phyloP scores from a whole-genome alignment of 345 rosid species.

The Brassica incana region DNA sequence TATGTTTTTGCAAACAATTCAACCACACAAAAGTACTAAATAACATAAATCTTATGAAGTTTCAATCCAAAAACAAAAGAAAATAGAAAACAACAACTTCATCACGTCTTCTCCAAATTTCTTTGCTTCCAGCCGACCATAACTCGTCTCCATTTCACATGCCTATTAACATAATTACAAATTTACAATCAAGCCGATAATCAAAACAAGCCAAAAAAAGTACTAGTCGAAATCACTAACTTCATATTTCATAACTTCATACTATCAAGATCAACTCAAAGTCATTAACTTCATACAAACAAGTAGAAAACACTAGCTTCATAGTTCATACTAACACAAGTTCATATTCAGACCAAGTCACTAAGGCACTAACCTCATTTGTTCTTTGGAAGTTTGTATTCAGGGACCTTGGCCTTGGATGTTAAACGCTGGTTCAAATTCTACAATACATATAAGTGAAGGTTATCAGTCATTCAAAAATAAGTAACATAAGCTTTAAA shows the following conservation, averaged over 20 bases:
- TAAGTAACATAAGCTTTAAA: too few species aligned
- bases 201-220: not conserved
- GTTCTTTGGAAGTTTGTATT: too few species aligned
- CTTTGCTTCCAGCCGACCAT: not conserved
- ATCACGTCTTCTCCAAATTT: not conserved
- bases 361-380: too few species aligned
- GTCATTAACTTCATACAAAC: too few species aligned
- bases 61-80: not conserved
- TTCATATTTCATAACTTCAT: too few species aligned
- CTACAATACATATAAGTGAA: too few species aligned
- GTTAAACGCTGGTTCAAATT: too few species aligned
- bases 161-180: not conserved
- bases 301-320: too few species aligned
- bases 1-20: not conserved
- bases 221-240: too few species aligned
- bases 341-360: not conserved
- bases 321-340: not conserved
- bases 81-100: not conserved
- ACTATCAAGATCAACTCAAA: too few species aligned
- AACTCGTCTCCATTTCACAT: not conserved
- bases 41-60: not conserved
- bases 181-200: not conserved
- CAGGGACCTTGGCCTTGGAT: too few species aligned
- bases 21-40: not conserved
- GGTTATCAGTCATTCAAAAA: too few species aligned